Conservation (phyloP, 2,329 filamentous ascomycete species). For the Pseudocercospora crystallina region DNA sequence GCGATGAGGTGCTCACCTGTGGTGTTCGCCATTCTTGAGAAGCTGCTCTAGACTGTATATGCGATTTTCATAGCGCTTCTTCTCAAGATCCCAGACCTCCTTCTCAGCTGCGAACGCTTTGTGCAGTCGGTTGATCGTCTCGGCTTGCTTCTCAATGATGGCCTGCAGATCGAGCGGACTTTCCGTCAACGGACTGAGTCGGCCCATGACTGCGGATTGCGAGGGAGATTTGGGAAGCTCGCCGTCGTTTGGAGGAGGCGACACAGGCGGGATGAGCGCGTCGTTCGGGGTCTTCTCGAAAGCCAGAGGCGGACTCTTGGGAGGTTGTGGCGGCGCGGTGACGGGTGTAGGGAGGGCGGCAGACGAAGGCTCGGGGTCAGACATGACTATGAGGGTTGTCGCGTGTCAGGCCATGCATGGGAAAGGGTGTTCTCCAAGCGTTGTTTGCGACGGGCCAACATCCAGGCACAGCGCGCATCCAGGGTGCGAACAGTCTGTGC, state of each 20-base stretch:
- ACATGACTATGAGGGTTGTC: too few species aligned
- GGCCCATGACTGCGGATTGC: constrained; percentile 23
- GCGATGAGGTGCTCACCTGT: constrained; percentile 29
- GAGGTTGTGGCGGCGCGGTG: constrained; percentile 10
- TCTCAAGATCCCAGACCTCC: constrained; percentile 36
- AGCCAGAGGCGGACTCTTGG: constrained; percentile 38
- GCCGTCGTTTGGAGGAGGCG: constrained; percentile 5
- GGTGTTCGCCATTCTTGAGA: constrained; percentile 34
- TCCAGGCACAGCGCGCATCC: too few species aligned
- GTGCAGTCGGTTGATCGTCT: constrained; percentile 34
- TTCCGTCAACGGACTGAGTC: constrained; percentile 18
- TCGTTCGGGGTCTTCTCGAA: constrained; percentile 38
- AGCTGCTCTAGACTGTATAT: constrained; percentile 37
- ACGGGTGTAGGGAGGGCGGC: too few species aligned
- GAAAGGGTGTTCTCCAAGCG: too few species aligned
- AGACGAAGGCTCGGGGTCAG: too few species aligned
- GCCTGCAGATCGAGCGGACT: constrained; percentile 30
- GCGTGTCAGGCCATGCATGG: too few species aligned
- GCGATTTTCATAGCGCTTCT: constrained; percentile 33
- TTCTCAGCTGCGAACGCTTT: constrained; percentile 37
- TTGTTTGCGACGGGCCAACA: too few species aligned
- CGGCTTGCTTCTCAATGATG: constrained; percentile 36
- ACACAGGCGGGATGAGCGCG: constrained; percentile 29
- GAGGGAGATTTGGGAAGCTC: constrained; percentile 16
- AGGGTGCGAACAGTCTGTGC: too few species aligned